These are phyloP conservation scores for Bolboschoenus planiculmis DNA, from an alignment of 176 grass and related monocot genomes.

Conservation along the genomic window DNA sequence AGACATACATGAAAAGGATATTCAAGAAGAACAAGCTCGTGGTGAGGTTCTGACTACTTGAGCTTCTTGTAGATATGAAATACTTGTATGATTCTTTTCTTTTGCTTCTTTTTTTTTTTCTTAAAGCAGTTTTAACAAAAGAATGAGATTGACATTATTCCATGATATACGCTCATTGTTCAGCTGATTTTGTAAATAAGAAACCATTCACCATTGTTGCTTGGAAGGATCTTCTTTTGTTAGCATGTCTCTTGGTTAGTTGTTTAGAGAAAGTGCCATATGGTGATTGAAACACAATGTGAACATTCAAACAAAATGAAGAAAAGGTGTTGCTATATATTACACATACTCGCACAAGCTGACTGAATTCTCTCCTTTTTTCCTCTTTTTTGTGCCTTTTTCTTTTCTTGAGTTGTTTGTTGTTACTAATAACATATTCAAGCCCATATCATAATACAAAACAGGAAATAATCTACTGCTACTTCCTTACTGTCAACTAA, in stretches of 20 bases:
- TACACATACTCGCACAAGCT: not conserved
- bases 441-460: not conserved
- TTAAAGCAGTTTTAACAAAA: not conserved
- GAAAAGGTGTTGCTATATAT: not conserved
- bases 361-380: not conserved
- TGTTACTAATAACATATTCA: not conserved
- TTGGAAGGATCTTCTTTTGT: not conserved
- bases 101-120: not conserved
- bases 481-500: not conserved
- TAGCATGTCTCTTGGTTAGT: not conserved
- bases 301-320: not conserved
- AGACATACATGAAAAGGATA: constrained; percentile 21
- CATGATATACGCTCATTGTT: not conserved
- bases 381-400: not conserved
- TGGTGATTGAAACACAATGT: not conserved
- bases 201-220: not conserved
- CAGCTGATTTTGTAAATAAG: constrained; percentile 13
- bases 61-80: not conserved
- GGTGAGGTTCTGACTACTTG: not conserved
- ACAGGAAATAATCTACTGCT: not conserved
- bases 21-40: not conserved
- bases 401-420: not conserved
- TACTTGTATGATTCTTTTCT: not conserved
- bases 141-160: not conserved
- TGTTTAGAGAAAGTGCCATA: not conserved